Evolutionary conservation across 441 rosid genomes (phyloP).

Genomic region (Arabidopsis hybrid): DNA sequence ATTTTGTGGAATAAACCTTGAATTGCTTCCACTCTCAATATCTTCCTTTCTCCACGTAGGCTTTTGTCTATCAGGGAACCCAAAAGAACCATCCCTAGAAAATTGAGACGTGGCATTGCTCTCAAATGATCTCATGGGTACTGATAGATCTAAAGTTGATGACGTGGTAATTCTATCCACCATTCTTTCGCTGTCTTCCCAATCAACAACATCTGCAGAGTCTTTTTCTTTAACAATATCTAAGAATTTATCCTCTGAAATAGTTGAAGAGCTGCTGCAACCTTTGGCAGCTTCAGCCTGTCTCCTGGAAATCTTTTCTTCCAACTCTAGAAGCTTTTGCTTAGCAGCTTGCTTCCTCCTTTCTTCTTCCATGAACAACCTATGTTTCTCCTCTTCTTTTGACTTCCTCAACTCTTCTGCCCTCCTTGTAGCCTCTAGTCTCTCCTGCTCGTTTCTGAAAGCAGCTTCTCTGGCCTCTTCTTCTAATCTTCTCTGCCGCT

Average conservation of each 20-base stretch:
- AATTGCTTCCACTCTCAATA: conserved; percentile 66
- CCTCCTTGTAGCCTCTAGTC: conserved; percentile 66
- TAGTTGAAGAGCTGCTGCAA: conserved; percentile 54
- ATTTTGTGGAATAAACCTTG: conserved; percentile 55
- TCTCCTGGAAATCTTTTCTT: conserved; percentile 91
- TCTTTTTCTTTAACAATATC: conserved; percentile 61
- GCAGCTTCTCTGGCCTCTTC: conserved; percentile 92
- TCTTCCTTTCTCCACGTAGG: conserved; percentile 80
- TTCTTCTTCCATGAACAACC: conserved; percentile 87
- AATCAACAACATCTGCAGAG: conserved; percentile 64
- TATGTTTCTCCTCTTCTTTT: conserved; percentile 90
- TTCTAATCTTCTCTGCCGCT: conserved; percentile 71
- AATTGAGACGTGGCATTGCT: conserved; percentile 55
- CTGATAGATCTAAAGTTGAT: conserved; percentile 72
- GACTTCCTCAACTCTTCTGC: conserved; percentile 86
- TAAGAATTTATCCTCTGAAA: conserved; percentile 57
- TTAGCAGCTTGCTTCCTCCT: conserved; percentile 97
- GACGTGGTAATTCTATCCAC: conserved; percentile 89
- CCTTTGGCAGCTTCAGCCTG: conserved; percentile 62
- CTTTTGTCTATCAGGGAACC: conserved; percentile 66
- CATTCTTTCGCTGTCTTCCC: conserved; percentile 94
- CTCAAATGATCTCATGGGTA: conserved; percentile 64
- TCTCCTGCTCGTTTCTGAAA: conserved; percentile 92
- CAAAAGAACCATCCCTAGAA: conserved; percentile 64
- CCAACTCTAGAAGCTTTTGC: conserved; percentile 93